Conservation (phyloP, 1,284 basidiomycete species). For the Papiliotrema fonsecae region DNA sequence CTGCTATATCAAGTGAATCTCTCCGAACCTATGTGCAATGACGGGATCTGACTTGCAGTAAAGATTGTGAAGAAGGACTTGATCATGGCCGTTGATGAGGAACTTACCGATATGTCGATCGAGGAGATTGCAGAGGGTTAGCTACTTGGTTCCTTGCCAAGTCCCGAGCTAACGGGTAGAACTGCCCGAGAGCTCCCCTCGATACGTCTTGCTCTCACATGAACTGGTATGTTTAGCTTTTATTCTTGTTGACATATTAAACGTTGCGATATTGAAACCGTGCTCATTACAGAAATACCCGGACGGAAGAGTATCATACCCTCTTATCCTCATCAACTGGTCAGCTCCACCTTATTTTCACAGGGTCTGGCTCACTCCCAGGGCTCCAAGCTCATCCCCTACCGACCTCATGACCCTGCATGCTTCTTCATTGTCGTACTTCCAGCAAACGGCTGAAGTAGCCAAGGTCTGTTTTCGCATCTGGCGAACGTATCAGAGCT, state of each 20-base stretch:
- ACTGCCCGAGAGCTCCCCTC: slow-evolving; percentile 80
- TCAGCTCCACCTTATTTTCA: slow-evolving; percentile 21
- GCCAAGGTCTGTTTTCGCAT: slow-evolving; percentile 32
- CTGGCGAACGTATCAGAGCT: neutral
- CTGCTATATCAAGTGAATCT: slow-evolving; percentile 58
- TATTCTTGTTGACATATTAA: neutral
- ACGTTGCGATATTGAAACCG: neutral
- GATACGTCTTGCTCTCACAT: slow-evolving; percentile 80
- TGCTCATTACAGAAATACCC: slow-evolving; percentile 54
- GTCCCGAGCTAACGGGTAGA: slow-evolving; percentile 52
- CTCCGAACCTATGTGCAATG: neutral
- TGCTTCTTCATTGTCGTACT: slow-evolving; percentile 72
- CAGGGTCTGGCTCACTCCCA: slow-evolving; percentile 13
- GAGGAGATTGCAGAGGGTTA: slow-evolving; percentile 80
- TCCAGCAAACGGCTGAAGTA: slow-evolving; percentile 59
- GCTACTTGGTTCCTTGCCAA: slow-evolving; percentile 1
- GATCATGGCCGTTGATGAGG: slow-evolving; percentile 74
- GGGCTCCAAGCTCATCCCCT: slow-evolving; percentile 64
- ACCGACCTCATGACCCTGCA: slow-evolving; percentile 73
- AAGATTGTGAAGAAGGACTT: slow-evolving; percentile 80
- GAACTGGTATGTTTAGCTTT: slow-evolving; percentile 54
- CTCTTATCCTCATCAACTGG: slow-evolving; percentile 82
- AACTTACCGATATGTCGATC: slow-evolving; percentile 66
- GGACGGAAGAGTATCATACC: slow-evolving; percentile 81
- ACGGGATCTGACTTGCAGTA: slow-evolving; percentile 47